Evolutionary conservation across 2,329 filamentous ascomycete species (phyloP).

Genomic region (Epichloe baconii): DNA sequence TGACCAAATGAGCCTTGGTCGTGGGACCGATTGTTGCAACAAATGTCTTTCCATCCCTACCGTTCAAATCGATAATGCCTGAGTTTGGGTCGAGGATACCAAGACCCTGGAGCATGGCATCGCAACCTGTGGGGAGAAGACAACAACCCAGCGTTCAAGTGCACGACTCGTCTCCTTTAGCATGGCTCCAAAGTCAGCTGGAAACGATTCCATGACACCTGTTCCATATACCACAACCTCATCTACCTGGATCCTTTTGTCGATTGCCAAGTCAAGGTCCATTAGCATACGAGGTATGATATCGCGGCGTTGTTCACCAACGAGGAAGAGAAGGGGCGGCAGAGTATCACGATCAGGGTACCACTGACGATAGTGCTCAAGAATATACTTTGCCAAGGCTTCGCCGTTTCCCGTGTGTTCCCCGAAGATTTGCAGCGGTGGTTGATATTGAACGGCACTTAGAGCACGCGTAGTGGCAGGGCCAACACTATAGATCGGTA

Average conservation of each 20-base stretch:
- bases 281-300: conserved; percentile 76
- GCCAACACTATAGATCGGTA: conserved; percentile 65
- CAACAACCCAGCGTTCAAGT: conserved; percentile 54
- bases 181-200: conserved; percentile 44
- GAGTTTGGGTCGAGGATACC: conserved; percentile 35
- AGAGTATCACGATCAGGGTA: conserved; percentile 30
- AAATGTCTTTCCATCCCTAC: conserved; percentile 34
- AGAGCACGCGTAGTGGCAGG: conserved; percentile 71
- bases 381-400: conserved; percentile 62
- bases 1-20: conserved; percentile 60
- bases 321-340: conserved; percentile 67
- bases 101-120: conserved; percentile 43
- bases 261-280: conserved; percentile 34
- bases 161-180: conserved; percentile 32
- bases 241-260: conserved; percentile 50
- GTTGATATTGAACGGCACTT: conserved; percentile 33
- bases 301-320: conserved; percentile 80
- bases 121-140: conserved; percentile 56
- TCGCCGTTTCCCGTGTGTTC: conserved; percentile 78
- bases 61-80: conserved; percentile 21
- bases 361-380: conserved; percentile 57
- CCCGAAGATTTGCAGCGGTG: conserved; percentile 54
- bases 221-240: conserved; percentile 84
- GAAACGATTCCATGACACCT: conserved; percentile 67
- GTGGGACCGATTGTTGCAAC: conserved; percentile 90